Conservation (phyloP, 2,329 filamentous ascomycete species). For the Fusarium dimerum region DNA sequence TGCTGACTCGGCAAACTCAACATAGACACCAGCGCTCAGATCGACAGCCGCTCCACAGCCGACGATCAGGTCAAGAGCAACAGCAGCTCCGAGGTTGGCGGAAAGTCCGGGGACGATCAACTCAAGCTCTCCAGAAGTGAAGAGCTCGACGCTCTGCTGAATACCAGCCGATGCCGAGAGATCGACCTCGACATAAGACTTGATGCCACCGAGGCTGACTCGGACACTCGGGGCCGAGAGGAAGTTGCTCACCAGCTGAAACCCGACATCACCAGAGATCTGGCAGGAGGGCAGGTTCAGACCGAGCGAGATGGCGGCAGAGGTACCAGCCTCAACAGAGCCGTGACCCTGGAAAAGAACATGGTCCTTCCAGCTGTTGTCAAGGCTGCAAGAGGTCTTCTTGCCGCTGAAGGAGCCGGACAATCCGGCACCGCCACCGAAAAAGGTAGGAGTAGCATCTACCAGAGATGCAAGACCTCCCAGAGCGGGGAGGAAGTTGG, state of each 20-base stretch:
- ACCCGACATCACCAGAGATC: conserved; percentile 48
- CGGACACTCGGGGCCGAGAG: conserved; percentile 42
- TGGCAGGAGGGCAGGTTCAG: conserved; percentile 35
- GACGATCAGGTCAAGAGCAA: conserved; percentile 55
- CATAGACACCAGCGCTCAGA: conserved; percentile 47
- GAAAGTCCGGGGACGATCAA: conserved; percentile 44
- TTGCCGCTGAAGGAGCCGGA: conserved; percentile 1
- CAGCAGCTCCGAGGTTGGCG: conserved; percentile 44
- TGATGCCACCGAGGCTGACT: conserved; percentile 50
- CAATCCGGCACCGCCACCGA: not conserved
- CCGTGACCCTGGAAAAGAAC: conserved; percentile 21
- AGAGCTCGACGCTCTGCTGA: conserved; percentile 53
- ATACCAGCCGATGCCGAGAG: conserved; percentile 46
- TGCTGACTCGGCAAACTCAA: conserved; percentile 49
- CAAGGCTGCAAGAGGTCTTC: conserved; percentile 17
- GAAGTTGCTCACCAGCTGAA: conserved; percentile 43
- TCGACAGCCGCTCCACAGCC: conserved; percentile 48
- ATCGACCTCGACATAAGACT: conserved; percentile 53
- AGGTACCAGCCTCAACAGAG: conserved; percentile 16
- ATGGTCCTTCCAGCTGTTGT: conserved; percentile 16
- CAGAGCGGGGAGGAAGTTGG: conserved; percentile 15
- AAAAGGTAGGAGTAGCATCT: conserved; percentile 20
- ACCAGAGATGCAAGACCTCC: conserved; percentile 21
- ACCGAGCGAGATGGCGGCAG: conserved; percentile 24
- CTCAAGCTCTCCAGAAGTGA: conserved; percentile 37